Base-by-base conservation (phyloP, 2,329 filamentous ascomycete species). In the Pseudogymnoascus sp. region DNA sequence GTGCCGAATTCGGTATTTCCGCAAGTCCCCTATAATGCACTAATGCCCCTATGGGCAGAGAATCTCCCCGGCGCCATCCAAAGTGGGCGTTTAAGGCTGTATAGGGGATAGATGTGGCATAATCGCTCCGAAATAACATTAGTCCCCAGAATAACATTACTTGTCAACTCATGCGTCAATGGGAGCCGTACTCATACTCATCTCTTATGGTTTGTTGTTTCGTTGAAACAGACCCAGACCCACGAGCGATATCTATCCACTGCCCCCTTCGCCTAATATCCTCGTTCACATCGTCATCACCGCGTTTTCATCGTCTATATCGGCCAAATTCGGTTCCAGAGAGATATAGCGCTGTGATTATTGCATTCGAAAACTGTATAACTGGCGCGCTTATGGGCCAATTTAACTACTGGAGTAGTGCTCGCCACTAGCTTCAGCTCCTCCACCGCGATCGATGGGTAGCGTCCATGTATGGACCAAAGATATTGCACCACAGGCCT, bases 1-100 rank as follows among this genome's bases (percentile, higher is more conserved):
- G 50, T 56, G 50, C 50, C 50, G 50, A 56, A 56, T 56, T 56
- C 50, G 50, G 26, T 56, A 56, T 56, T 56, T 56, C 29, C 50
- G 10, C 10, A 31, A 8, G 47, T 53, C 47, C 14, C 47, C 47
- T 53, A 53, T 33, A 56, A 56, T 56, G 50, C 50, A 56, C 50
- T 56, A 56, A 56, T 56, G 50, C 50, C 19, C 10, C n/a, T 33
- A 56, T 21, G 26, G 50, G 50, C 50, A 56, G 16, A 56, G 16
- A 56, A n/a, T 56, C 29, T 19, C 13, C 50, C 50, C 50, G 50
- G 16, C 26, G 26, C 50, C 50, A 33, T 33, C 50, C 50, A 56
- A 56, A 56, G 5, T 33, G 33, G 50, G 26, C 50, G n/a, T 33
- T 33, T 56, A 33, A 56, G 50, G 50, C 50, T 56, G 50, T 13